These are phyloP conservation scores for Coemansia sp. DNA, from an alignment of 192 early-diverging fungal species.

Conservation along the genomic window DNA sequence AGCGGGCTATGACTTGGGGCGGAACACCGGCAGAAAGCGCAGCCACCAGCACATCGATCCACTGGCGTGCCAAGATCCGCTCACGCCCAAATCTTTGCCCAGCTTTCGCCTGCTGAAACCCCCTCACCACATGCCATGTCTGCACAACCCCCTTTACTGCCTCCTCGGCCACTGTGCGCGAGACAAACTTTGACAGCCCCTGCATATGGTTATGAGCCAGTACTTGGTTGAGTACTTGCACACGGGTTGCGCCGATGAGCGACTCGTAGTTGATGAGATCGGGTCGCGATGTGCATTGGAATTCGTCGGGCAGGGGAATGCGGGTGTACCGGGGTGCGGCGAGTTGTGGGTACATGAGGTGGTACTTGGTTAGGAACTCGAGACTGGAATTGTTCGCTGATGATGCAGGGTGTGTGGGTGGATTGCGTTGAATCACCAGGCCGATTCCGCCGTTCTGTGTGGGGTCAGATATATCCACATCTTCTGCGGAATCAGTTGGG, in stretches of 20 bases:
- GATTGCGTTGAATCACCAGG: constrained; percentile 13
- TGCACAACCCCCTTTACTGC: constrained; percentile 20
- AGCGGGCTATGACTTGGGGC: constrained; percentile 34
- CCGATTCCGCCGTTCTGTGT: constrained; percentile 37
- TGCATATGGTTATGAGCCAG: background rate
- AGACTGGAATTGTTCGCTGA: background rate
- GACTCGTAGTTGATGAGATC: constrained; percentile 5
- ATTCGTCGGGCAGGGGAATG: constrained; percentile 13
- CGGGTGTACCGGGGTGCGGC: constrained; percentile 18
- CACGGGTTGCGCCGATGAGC: constrained; percentile 32
- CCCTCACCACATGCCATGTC: constrained; percentile 14
- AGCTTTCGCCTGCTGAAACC: background rate
- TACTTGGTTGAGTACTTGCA: constrained; percentile 37
- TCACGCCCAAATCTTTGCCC: background rate
- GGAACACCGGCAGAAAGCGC: constrained; percentile 34
- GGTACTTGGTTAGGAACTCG: constrained; percentile 23
- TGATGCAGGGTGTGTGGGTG: background rate
- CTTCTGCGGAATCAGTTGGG: background rate
- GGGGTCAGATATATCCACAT: constrained; percentile 20
- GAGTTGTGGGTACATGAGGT: constrained; percentile 27
- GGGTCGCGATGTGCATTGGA: background rate
- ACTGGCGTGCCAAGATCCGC: constrained; percentile 5
- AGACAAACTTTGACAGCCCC: constrained; percentile 26
- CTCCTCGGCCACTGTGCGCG: constrained; percentile 33
- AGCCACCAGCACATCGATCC: constrained; percentile 29